Evolutionary conservation across 202 grass and related monocot genomes (phyloP).

Genomic region (Zizania palustris): DNA sequence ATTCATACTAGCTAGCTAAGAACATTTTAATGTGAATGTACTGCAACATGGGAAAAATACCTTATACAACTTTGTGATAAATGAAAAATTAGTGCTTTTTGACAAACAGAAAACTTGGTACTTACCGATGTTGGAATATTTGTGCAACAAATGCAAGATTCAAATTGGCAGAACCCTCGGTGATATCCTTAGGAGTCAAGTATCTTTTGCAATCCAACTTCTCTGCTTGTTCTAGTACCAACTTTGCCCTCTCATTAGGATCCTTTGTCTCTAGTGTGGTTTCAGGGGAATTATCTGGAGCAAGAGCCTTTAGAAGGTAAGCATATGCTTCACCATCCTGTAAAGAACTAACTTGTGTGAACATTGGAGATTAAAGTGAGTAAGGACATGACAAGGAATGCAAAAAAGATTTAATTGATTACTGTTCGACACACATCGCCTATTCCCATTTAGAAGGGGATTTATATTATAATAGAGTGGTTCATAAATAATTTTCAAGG

Average conservation of each 20-base stretch:
- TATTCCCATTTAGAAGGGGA: neutral
- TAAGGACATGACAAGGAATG: slow-evolving; percentile 34
- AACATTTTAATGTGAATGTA: neutral
- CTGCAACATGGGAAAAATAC: neutral
- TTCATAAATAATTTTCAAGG: slow-evolving; percentile 10
- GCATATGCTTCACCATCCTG: slow-evolving; percentile 99
- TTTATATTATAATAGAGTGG: slow-evolving; percentile 4
- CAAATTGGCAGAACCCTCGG: slow-evolving; percentile 95
- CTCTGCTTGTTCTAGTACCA: slow-evolving; percentile 92
- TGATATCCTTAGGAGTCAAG: slow-evolving; percentile 91
- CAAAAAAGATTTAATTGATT: slow-evolving; percentile 5
- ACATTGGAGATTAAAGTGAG: slow-evolving; percentile 23
- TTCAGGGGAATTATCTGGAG: slow-evolving; percentile 78
- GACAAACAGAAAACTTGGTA: slow-evolving; percentile 12
- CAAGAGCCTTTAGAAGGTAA: slow-evolving; percentile 97
- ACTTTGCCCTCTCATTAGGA: slow-evolving; percentile 85
- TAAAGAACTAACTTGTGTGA: slow-evolving; percentile 44
- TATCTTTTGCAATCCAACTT: slow-evolving; percentile 97
- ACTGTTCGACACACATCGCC: neutral
- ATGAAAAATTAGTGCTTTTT: neutral
- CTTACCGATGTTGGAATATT: slow-evolving; percentile 96
- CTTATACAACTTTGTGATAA: slow-evolving; percentile 9
- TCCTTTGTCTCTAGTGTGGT: slow-evolving; percentile 68
- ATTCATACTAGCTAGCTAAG: slow-evolving; percentile 3
- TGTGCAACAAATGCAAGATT: slow-evolving; percentile 99